Percentiles rank a stretch among this genome's conserved stretches.
phyloP scores from a whole-genome alignment of 345 rosid genomes.

The Gossypium bickii region DNA sequence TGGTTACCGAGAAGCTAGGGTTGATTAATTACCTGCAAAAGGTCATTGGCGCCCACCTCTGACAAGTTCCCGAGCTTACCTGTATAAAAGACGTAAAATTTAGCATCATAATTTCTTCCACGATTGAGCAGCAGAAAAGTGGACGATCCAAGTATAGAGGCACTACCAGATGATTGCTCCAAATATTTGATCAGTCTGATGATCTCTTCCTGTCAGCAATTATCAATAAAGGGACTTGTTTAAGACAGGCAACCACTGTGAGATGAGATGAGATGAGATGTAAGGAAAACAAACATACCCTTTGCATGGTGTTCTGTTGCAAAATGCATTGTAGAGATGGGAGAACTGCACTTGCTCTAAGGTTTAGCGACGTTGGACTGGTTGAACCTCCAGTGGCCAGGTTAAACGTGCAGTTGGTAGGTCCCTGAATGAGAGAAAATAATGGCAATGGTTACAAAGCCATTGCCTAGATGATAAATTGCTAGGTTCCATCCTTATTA shows the following conservation, averaged over 20 bases:
- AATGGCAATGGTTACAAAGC: conserved; percentile 33
- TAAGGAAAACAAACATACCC: conserved; percentile 44
- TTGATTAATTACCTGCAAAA: conserved; percentile 52
- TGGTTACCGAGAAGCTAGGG: not conserved
- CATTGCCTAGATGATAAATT: conserved; percentile 34
- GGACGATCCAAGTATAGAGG: conserved; percentile 5
- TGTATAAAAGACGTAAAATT: conserved; percentile 28
- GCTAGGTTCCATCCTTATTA: conserved; percentile 28
- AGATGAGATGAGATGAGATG: not conserved
- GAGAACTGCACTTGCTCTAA: conserved; percentile 45
- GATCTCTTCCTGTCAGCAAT: conserved; percentile 82
- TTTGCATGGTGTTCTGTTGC: conserved; percentile 77
- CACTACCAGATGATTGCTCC: conserved; percentile 80
- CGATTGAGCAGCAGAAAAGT: not conserved
- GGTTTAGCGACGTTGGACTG: conserved; percentile 43
- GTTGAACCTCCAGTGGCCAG: conserved; percentile 49
- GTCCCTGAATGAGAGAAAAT: conserved; percentile 50
- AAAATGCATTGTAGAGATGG: conserved; percentile 76
- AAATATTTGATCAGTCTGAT: conserved; percentile 66
- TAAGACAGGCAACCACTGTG: not conserved
- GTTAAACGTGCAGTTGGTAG: conserved; percentile 43
- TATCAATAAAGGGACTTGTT: conserved; percentile 1
- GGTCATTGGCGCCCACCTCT: conserved; percentile 50
- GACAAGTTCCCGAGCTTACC: conserved; percentile 60
- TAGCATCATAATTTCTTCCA: not conserved